Conservation (phyloP, 768 basidiomycete genomes). For the Dioszegia aurantiaca region DNA sequence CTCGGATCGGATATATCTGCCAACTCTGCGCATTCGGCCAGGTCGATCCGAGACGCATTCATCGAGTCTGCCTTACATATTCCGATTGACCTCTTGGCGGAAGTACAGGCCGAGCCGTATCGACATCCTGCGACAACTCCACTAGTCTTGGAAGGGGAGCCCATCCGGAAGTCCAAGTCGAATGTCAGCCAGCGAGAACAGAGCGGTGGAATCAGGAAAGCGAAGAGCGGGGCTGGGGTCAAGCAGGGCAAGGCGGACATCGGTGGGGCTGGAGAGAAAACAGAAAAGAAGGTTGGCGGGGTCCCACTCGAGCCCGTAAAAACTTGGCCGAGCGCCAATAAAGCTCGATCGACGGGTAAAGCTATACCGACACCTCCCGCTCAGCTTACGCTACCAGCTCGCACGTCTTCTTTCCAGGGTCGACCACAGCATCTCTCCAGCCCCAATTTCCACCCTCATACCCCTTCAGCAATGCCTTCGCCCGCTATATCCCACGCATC, state of each 20-base stretch:
- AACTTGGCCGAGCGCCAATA: constrained; percentile 10
- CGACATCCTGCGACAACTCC: too few relatives aligned
- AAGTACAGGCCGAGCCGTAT: neutral
- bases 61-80: constrained; percentile 30
- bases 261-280: neutral
- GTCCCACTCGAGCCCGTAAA: constrained; percentile 7
- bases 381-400: neutral
- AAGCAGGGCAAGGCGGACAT: neutral
- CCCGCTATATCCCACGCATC: neutral
- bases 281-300: neutral
- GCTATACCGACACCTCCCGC: neutral
- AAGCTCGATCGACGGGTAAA: neutral
- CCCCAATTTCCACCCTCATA: neutral
- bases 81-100: constrained; percentile 28
- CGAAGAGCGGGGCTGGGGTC: neutral
- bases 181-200: neutral
- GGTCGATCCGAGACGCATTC: constrained; percentile 31
- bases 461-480: neutral
- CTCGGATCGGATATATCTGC: constrained; percentile 1
- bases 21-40: constrained; percentile 10
- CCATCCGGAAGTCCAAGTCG: constrained; percentile 8
- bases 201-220: neutral
- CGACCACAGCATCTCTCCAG: neutral
- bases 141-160: neutral
- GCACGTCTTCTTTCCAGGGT: neutral